A percentile compares a stretch with the other conserved stretches of the same genome.
Evolutionary conservation across 495 filamentous ascomycete species (phyloP).

Genomic region (Aspergillus ellipticus): DNA sequence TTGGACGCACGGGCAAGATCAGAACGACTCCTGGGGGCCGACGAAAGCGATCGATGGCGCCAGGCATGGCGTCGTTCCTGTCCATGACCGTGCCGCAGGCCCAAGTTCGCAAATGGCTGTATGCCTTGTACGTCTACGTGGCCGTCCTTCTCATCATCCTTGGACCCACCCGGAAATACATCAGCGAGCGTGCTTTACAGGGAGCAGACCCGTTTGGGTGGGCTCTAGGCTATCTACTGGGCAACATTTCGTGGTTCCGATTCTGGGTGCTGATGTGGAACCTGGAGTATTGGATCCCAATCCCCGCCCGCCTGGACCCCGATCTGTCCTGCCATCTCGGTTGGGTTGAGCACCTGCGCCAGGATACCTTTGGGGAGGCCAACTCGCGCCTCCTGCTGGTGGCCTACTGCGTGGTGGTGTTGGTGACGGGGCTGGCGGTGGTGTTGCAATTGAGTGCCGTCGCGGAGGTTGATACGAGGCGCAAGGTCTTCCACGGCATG

Average conservation of each 20-base stretch:
- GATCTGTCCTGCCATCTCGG: slow-evolving; percentile 41
- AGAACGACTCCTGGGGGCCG: slow-evolving; percentile 61
- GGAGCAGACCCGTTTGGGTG: slow-evolving; percentile 83
- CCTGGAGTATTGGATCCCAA: slow-evolving; percentile 70
- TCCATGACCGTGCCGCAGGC: slow-evolving; percentile 78
- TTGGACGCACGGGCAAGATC: slow-evolving; percentile 28
- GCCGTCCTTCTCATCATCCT: slow-evolving; percentile 61
- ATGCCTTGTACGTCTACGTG: slow-evolving; percentile 73
- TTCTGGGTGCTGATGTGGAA: slow-evolving; percentile 61
- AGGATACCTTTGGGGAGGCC: slow-evolving; percentile 61
- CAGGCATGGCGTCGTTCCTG: slow-evolving; percentile 67
- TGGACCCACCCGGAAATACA: slow-evolving; percentile 65
- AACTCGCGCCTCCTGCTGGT: slow-evolving; percentile 77
- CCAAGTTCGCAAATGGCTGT: slow-evolving; percentile 71
- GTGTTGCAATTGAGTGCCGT: slow-evolving; percentile 69
- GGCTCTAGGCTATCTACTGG: slow-evolving; percentile 86
- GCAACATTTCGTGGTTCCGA: slow-evolving; percentile 66
- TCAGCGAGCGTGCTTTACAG: slow-evolving; percentile 61
- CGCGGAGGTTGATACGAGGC: slow-evolving; percentile 88
- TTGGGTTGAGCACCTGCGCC: slow-evolving; percentile 56
- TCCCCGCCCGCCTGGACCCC: slow-evolving; percentile 53
- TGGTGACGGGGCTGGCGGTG: slow-evolving; percentile 65
- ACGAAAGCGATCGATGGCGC: slow-evolving; percentile 63
- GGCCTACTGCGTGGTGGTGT: slow-evolving; percentile 65
- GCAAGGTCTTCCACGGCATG: slow-evolving; percentile 98